phyloP scores from a whole-genome alignment of 2,329 filamentous ascomycete genomes.

The Hypoxylon sp. region DNA sequence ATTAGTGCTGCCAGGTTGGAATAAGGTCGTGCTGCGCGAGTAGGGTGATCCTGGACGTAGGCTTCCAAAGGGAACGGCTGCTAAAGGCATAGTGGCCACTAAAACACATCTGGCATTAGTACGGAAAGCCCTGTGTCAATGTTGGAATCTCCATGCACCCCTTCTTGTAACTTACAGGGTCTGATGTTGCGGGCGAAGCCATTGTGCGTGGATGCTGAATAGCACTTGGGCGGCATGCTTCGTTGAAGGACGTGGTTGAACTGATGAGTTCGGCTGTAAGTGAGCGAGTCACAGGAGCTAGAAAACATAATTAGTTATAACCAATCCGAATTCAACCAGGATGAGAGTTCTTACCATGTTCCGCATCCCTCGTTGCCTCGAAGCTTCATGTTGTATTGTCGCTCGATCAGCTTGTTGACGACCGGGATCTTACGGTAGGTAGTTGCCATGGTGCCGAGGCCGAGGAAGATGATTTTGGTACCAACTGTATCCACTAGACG shows the following conservation, averaged over 20 bases:
- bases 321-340: too few species aligned
- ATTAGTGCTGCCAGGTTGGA: background rate
- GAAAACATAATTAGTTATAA: background rate
- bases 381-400: background rate
- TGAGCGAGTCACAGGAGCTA: background rate
- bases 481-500: background rate
- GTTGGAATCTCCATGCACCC: background rate
- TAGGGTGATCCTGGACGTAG: background rate
- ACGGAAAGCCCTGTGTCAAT: background rate
- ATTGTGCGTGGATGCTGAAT: background rate
- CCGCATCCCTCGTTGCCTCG: background rate
- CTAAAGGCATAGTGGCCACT: background rate
- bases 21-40: constrained; percentile 1
- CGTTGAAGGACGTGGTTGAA: background rate
- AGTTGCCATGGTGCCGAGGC: background rate
- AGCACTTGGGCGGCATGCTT: background rate
- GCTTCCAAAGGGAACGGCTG: constrained; percentile 2
- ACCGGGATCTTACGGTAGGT: background rate
- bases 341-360: background rate
- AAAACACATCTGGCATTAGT: background rate
- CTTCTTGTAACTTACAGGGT: background rate
- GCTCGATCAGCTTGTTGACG: background rate
- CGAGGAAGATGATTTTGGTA: background rate
- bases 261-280: constrained; percentile 2
- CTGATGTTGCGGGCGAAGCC: background rate